Evolutionary conservation across 2,329 filamentous ascomycete genomes (phyloP).

Genomic region (Colletotrichum sojae): DNA sequence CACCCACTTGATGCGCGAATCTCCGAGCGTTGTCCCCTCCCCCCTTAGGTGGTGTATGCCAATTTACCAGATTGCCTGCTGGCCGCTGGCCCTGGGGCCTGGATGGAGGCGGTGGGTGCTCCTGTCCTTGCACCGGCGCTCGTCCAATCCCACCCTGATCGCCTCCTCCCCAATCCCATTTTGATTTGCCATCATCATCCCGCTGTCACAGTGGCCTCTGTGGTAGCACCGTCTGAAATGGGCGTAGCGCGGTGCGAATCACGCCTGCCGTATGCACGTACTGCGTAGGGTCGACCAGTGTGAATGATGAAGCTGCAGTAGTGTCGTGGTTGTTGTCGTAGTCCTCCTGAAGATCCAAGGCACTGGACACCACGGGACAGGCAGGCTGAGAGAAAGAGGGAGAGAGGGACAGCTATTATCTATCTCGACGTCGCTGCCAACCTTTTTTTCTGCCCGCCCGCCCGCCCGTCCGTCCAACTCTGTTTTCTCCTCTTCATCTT

Average conservation of each 20-base stretch:
- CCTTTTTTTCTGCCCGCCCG: constrained; percentile 21
- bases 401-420: constrained; percentile 3
- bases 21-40: constrained; percentile 2
- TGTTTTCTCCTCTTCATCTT: neutral
- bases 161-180: constrained; percentile 17
- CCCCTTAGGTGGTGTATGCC: constrained; percentile 10
- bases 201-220: constrained; percentile 16
- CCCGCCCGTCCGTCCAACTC: neutral
- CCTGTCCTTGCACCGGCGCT: neutral
- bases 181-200: constrained; percentile 26
- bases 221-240: constrained; percentile 8
- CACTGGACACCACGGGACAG: neutral
- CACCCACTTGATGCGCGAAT: constrained; percentile 27
- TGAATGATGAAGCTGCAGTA: neutral
- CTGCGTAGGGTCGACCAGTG: neutral
- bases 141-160: constrained; percentile 5
- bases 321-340: constrained; percentile 8
- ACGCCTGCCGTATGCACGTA: too few species aligned
- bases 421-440: constrained; percentile 27
- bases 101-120: too few species aligned
- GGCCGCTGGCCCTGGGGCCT: neutral
- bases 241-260: neutral
- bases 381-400: too few species aligned
- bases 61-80: constrained; percentile 24
- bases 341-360: constrained; percentile 29